Base-by-base conservation (phyloP, 2,329 filamentous ascomycete genomes). In the Colletotrichum spaethianum region DNA sequence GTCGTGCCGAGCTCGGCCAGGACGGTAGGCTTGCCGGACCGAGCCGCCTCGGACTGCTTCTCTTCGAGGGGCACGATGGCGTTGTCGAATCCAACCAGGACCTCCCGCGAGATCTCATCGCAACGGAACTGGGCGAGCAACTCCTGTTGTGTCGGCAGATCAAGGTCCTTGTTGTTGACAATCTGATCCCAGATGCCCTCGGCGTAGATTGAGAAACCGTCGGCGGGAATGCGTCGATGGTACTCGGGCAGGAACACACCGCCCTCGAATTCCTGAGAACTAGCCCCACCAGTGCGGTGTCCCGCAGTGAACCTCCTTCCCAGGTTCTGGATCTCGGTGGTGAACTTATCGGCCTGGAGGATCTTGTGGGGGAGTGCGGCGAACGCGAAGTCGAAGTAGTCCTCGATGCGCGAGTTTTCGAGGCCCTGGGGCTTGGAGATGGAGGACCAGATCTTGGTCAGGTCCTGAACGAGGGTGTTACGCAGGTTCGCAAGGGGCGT, bases 351-450 rank as follows among this genome's bases (percentile, higher is more conserved):
- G 4, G 94, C 95, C 80, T 98, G 96, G 65, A 98, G 89, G 73
- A 98, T 95, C 86, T 99, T 99, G 87, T 99, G 96, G 4, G 96
- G 96, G 28, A 99, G 88, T 0, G 96, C 95, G 59, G 95, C 94
- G 79, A 99, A 99, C 66, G 95, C 95, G 82, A 99, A 98, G 84
- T 99, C 96, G 79, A 99, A 99, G 85, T 98, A 99, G 80, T 99
- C 96, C 77, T 96, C 94, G 75, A 99, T 98, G 69, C 89, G 91
- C 26, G 96, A 96, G 75, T 91, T 91, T 80, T 99, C 96, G 68
- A 98, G 88, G 0, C 96, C 96, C 40, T 91, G 84, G 4, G 96
- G 96, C 81, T 99, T 99, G 50, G 95, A 95, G 73, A 99, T 92
- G 60, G 94, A 93, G 3, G 93, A 89, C 96, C 96, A 99, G 77